Conservation (phyloP, 768 basidiomycete species). For the Pulveroboletus sp. region DNA sequence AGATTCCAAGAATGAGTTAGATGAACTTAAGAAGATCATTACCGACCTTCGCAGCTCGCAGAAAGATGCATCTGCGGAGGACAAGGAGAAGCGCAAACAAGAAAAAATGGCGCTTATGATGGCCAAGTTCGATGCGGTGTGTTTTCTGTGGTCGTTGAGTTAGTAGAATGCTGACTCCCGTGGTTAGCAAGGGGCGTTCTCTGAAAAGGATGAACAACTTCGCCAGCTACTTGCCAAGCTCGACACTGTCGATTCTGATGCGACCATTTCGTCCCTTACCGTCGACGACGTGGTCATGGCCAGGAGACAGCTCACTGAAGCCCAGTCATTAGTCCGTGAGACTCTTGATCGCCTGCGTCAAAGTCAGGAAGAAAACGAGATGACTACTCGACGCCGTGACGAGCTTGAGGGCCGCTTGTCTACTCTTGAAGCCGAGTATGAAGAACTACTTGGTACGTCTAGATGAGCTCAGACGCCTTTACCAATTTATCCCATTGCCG, state of each 20-base stretch:
- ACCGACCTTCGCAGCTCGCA: constrained; percentile 74
- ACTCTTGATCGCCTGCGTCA: constrained; percentile 85
- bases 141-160: constrained; percentile 25
- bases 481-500: constrained; percentile 6
- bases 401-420: constrained; percentile 82
- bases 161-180: constrained; percentile 3
- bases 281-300: constrained; percentile 77
- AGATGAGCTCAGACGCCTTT: not conserved
- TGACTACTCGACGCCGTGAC: constrained; percentile 72
- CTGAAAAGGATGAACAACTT: constrained; percentile 93
- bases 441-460: constrained; percentile 84
- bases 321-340: constrained; percentile 80
- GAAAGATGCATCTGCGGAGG: constrained; percentile 84
- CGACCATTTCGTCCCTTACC: constrained; percentile 51
- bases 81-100: constrained; percentile 98
- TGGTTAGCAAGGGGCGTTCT: constrained; percentile 80
- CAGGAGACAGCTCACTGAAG: constrained; percentile 83
- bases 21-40: constrained; percentile 80
- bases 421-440: constrained; percentile 88
- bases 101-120: constrained; percentile 99
- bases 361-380: constrained; percentile 89
- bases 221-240: constrained; percentile 80
- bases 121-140: constrained; percentile 94
- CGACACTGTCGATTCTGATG: constrained; percentile 69
- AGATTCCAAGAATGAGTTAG: constrained; percentile 82